A percentile compares a stretch with the other conserved stretches of the same genome.
These are phyloP conservation scores for Amorphotheca resinae DNA, from an alignment of 495 filamentous ascomycete genomes.

Conservation along the genomic window DNA sequence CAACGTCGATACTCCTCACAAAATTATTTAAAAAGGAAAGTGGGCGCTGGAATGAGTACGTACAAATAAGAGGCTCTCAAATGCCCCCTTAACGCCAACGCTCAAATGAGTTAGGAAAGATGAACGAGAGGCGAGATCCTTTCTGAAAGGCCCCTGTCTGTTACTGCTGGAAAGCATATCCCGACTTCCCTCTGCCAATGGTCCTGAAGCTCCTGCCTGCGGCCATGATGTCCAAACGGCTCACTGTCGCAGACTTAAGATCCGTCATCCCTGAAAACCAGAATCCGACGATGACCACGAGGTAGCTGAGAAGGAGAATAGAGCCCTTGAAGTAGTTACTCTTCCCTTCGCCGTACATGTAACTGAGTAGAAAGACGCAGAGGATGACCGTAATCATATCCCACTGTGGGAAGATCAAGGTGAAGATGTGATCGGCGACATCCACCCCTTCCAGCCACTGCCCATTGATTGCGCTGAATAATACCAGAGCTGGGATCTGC, in stretches of 20 bases:
- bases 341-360: conserved; percentile 98
- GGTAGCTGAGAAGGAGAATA: conserved; percentile 83
- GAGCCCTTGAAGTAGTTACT: conserved; percentile 89
- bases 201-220: conserved; percentile 36
- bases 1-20: too few species aligned
- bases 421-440: conserved; percentile 70
- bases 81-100: conserved; percentile 8
- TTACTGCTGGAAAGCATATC: conserved; percentile 17
- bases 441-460: conserved; percentile 31
- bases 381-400: conserved; percentile 97
- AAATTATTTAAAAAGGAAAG: not conserved
- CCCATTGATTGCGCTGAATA: conserved; percentile 61
- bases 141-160: too few species aligned
- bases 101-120: conserved; percentile 7
- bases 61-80: not conserved
- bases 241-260: conserved; percentile 42
- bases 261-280: conserved; percentile 73
- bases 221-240: conserved; percentile 56
- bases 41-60: too few species aligned
- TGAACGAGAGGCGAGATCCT: not conserved
- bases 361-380: conserved; percentile 92
- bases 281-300: conserved; percentile 86
- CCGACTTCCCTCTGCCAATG: conserved; percentile 12
- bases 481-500: conserved; percentile 84
- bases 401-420: conserved; percentile 96